Evolutionary conservation across 2,329 filamentous ascomycete genomes (phyloP), one percentile per base, ranked within the genome.

Genomic region (Fragosphaeria purpurea): DNA sequence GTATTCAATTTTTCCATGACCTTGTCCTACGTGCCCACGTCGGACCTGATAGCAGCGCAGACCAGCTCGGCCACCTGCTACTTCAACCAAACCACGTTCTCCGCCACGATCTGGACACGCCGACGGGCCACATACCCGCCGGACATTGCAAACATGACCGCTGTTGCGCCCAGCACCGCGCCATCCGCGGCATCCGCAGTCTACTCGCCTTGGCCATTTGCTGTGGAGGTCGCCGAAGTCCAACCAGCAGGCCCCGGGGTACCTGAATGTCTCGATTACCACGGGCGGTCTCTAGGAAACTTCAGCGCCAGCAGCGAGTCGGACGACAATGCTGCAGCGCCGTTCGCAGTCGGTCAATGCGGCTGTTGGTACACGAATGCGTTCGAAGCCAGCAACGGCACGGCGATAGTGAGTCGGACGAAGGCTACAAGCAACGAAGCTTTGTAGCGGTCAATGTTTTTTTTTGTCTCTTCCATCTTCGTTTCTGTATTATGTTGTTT

Each of bases 81-180:
- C 53, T 86, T 76, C 65, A 73, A 74, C 50, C 63, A 68, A 34
- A 83, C 80, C 0, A 67, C 64, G 1, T 70, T 85, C 55, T 65
- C 72, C 32, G 82, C 72, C 1, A 76, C 71, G 4, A 63, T 86
- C 2, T 86, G 83, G 67, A 83, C 79, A n/a, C 62, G 68, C 1
- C 60, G 63, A 3, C 60, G 58, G 1, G 63, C 61, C 2, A 60
- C 61, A 32, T 65, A 61, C 41, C 63, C 66, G 53, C 47, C 59
- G 51, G 33, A 9, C 32, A 48, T 46, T 6, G 10, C 12, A 1
- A 54, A 41, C 39, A 53, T 53, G 44, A 50, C 52, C 7, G 22
- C 22, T 22, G 22, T 22, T 22, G 53, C 48, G 11, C 56, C 35
- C 7, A 2, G 7, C 7, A 37, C 35, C 35, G 11, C 11, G 7